Conservation (phyloP, 1,284 basidiomycete genomes). For the Ustilago crameri region DNA sequence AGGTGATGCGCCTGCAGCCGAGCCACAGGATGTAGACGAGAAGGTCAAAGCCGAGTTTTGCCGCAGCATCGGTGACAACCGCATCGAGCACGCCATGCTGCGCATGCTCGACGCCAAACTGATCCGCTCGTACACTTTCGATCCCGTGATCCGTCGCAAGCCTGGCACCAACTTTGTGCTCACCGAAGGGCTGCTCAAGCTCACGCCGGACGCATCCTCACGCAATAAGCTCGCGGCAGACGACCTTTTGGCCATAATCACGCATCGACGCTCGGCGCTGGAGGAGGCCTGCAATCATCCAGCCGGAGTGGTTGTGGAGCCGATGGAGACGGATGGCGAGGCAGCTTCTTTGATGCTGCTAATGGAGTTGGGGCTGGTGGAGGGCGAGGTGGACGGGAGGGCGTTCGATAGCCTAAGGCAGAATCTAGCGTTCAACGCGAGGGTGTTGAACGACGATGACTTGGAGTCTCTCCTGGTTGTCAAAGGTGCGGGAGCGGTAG, state of each 20-base stretch:
- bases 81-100: constrained; percentile 43
- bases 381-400: constrained; percentile 16
- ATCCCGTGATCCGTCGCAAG: constrained; percentile 26
- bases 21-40: constrained; percentile 10
- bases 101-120: constrained; percentile 35
- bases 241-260: constrained; percentile 24
- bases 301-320: constrained; percentile 22
- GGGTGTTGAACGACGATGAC: constrained; percentile 45
- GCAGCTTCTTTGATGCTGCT: constrained; percentile 32
- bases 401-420: constrained; percentile 29
- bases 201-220: constrained; percentile 19
- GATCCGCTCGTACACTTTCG: constrained; percentile 26
- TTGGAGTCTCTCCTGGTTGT: constrained; percentile 29
- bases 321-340: constrained; percentile 41
- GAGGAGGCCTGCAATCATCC: constrained; percentile 10
- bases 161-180: constrained; percentile 51
- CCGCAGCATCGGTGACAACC: constrained; percentile 22
- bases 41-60: constrained; percentile 32
- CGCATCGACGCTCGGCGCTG: constrained; percentile 13
- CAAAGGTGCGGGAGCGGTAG: background rate
- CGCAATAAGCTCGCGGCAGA: constrained; percentile 6
- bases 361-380: constrained; percentile 21
- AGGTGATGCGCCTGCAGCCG: background rate
- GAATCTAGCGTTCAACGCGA: constrained; percentile 36
- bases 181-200: constrained; percentile 29